phyloP scores from a whole-genome alignment of 83 land plant species.

The Thuja plicata region DNA sequence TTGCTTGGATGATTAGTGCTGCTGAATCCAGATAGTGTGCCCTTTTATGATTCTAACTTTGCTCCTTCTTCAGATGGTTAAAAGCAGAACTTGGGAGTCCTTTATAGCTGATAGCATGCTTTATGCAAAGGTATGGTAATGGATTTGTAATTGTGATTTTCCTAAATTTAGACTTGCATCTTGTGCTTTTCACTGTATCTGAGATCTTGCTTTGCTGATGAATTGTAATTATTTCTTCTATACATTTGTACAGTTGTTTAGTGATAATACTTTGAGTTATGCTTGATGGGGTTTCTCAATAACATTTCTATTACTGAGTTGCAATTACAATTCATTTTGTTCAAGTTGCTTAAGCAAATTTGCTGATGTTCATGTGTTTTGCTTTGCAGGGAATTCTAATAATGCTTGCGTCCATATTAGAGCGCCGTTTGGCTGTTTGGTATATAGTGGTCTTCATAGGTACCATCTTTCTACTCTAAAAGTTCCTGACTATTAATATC shows the following conservation, averaged over 20 bases:
- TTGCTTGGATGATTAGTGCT: not conserved
- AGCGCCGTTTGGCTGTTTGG: conserved; percentile 52
- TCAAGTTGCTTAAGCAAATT: not conserved
- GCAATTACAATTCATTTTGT: not conserved
- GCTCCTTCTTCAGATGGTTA: conserved; percentile 34
- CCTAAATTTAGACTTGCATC: not conserved
- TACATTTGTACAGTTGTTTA: not conserved
- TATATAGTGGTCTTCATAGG: conserved; percentile 50
- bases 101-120: conserved; percentile 49
- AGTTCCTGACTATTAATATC: not conserved
- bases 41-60: not conserved
- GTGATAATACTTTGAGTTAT: not conserved
- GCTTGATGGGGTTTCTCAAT: not conserved
- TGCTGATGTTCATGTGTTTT: not conserved
- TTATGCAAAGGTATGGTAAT: conserved; percentile 48
- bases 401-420: conserved; percentile 40
- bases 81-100: conserved; percentile 60
- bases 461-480: conserved; percentile 15
- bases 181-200: not conserved
- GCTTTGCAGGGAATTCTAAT: conserved; percentile 47
- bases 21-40: not conserved
- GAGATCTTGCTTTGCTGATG: not conserved
- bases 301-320: not conserved
- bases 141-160: not conserved
- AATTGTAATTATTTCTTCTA: not conserved